A percentile compares a stretch with the other conserved stretches of the same genome.
Evolutionary conservation across 2,329 filamentous ascomycete species (phyloP).

Genomic region (Aspergillus terreus): DNA sequence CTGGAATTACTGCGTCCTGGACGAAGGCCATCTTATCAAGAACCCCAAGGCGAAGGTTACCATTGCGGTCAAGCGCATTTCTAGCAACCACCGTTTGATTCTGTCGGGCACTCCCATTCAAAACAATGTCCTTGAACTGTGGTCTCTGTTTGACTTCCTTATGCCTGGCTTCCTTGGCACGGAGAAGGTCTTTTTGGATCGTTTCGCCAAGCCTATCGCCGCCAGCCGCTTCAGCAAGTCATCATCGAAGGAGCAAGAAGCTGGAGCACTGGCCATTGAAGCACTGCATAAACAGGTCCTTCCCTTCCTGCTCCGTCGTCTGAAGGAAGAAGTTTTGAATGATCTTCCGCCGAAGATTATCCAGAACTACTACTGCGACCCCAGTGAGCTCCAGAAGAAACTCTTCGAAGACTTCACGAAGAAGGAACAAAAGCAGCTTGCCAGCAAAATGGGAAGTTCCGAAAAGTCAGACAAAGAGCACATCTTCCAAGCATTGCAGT

Average conservation of each 20-base stretch:
- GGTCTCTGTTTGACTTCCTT: slow-evolving; percentile 97
- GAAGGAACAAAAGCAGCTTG: slow-evolving; percentile 85
- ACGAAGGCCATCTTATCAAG: slow-evolving; percentile 98
- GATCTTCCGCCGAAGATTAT: slow-evolving; percentile 97
- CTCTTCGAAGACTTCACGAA: slow-evolving; percentile 95
- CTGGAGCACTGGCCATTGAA: slow-evolving; percentile 91
- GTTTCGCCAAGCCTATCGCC: slow-evolving; percentile 91
- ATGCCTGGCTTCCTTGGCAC: slow-evolving; percentile 97
- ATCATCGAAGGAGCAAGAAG: slow-evolving; percentile 96
- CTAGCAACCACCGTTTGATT: slow-evolving; percentile 92
- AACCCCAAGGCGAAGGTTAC: slow-evolving; percentile 97
- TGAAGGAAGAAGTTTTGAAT: slow-evolving; percentile 96
- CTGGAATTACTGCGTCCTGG: slow-evolving; percentile 97
- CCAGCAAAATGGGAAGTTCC: slow-evolving; percentile 74
- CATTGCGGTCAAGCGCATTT: slow-evolving; percentile 81
- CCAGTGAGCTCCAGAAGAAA: slow-evolving; percentile 89
- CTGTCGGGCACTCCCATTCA: slow-evolving; percentile 96
- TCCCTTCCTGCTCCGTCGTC: slow-evolving; percentile 88
- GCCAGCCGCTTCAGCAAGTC: slow-evolving; percentile 95
- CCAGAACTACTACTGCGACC: slow-evolving; percentile 98
- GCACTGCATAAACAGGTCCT: slow-evolving; percentile 98
- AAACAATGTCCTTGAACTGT: slow-evolving; percentile 94
- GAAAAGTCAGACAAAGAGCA: slow-evolving; percentile 96
- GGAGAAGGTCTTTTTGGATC: slow-evolving; percentile 94
- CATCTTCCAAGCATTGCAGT: slow-evolving; percentile 98